A percentile compares a stretch with the other conserved stretches of the same genome.
Evolutionary conservation across 2,329 filamentous ascomycete genomes (phyloP).

Genomic region (Fusarium goolgardi): DNA sequence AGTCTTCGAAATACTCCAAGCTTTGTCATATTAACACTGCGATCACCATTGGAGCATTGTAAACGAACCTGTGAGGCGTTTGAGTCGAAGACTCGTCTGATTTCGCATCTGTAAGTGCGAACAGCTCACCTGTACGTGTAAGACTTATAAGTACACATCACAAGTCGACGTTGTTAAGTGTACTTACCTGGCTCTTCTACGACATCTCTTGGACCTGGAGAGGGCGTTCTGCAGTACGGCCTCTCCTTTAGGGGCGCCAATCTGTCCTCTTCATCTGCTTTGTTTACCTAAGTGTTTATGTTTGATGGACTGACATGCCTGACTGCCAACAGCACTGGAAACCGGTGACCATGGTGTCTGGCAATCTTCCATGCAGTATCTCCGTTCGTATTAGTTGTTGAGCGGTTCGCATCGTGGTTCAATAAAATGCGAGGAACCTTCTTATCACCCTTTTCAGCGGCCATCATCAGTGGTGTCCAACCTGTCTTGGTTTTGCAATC

Average conservation of each 20-base stretch:
- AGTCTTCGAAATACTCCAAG: constrained; percentile 3
- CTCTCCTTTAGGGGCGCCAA: neutral
- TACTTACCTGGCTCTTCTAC: neutral
- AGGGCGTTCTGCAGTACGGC: constrained; percentile 8
- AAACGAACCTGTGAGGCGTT: neutral
- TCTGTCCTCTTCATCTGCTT: neutral
- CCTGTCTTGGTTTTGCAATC: constrained; percentile 18
- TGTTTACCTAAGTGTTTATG: neutral
- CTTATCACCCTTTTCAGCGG: constrained; percentile 16
- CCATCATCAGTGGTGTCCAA: constrained; percentile 28
- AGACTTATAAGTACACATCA: neutral
- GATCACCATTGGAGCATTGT: too few species aligned
- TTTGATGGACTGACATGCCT: neutral
- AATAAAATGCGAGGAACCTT: constrained; percentile 6
- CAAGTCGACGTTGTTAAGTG: too few species aligned
- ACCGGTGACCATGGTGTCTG: neutral
- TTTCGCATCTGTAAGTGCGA: constrained; percentile 6
- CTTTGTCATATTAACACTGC: neutral
- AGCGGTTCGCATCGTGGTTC: neutral
- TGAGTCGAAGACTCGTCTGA: neutral
- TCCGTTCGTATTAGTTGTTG: neutral
- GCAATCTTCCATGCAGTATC: constrained; percentile 11
- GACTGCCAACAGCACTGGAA: neutral
- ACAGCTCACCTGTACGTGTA: constrained; percentile 1
- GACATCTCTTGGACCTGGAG: neutral